phyloP scores from a whole-genome alignment of 1,284 basidiomycete genomes.

The Marasmius fiardii region DNA sequence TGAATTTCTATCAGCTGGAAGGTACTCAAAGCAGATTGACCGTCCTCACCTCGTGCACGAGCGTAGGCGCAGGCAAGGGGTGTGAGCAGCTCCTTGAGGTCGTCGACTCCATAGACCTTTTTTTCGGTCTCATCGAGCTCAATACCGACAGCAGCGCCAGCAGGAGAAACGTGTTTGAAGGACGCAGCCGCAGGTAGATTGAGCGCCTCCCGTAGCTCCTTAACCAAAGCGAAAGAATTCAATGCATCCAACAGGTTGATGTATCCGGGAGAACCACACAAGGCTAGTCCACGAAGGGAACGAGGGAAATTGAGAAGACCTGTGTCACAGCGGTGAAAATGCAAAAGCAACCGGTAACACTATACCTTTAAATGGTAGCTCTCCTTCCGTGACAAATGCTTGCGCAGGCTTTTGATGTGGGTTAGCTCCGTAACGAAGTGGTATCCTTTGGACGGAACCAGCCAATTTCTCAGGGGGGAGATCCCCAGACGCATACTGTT shows the following conservation, averaged over 20 bases:
- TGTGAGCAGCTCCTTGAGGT: constrained; percentile 87
- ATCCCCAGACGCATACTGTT: constrained; percentile 88
- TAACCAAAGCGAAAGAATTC: constrained; percentile 96
- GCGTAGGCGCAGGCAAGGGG: constrained; percentile 93
- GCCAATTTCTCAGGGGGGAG: constrained; percentile 59
- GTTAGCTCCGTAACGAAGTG: constrained; percentile 95
- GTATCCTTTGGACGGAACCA: constrained; percentile 77
- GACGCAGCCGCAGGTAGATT: constrained; percentile 93
- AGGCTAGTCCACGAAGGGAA: constrained; percentile 46
- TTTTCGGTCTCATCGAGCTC: constrained; percentile 86
- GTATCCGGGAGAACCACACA: constrained; percentile 95
- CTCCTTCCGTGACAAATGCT: constrained; percentile 88
- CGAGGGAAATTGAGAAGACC: constrained; percentile 1
- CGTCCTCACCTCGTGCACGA: constrained; percentile 78
- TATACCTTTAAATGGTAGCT: constrained; percentile 90
- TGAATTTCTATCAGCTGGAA: constrained; percentile 24
- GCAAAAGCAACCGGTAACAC: constrained; percentile 14
- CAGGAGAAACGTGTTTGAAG: constrained; percentile 99
- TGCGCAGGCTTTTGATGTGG: constrained; percentile 99
- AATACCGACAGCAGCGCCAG: constrained; percentile 91
- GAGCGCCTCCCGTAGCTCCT: constrained; percentile 86
- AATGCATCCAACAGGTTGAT: constrained; percentile 99
- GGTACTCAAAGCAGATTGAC: neutral
- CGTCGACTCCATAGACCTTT: constrained; percentile 95
- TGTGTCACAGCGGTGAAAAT: neutral